Base-by-base conservation (phyloP, 2,329 filamentous ascomycete genomes). In the Colletotrichum sidae region DNA sequence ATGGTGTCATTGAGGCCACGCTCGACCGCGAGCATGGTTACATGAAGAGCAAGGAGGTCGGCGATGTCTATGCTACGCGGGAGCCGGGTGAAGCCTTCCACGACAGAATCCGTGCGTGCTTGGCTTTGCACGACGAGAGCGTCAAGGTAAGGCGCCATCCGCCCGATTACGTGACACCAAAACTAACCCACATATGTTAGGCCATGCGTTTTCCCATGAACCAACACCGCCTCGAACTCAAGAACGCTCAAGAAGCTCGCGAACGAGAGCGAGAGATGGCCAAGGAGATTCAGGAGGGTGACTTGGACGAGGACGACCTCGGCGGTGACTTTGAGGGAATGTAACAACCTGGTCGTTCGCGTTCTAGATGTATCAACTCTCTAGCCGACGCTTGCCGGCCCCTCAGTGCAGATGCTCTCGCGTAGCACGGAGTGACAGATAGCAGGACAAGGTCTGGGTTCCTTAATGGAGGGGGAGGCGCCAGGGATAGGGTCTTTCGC, bases 141-240 rank as follows among this genome's bases (percentile, higher is more conserved):
- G 94, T 99, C 74, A 98, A 97, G 92, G 92, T 94, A 85, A 42
- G 25, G 50, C 25, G 35, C 2, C 9, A 34, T 10, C 2, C 10
- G 11, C 12, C 9, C 7, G 10, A 10, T n/a, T 25, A 25, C 25
- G 25, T 25, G 25, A 25, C 25, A 25, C 25, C 25, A 25, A 25
- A 25, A 25, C 25, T 25, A 25, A 25, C 25, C 25, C 25, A 25
- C 25, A 25, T 5, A 25, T 25, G 25, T 5, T 25, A 95, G 92
- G 95, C 96, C 34, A 99, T 99, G 96, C 90, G 96, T 60, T 99
- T 98, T 81, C 96, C 96, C 2, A 98, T 98, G 95, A 97, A 99
- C 83, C 96, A 98, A 80, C 96, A 99, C 80, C 89, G 96, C 15
- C 85, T 98, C 60, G 96, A 99, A 80, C 86, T 99, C 60, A 98